Conservation (phyloP, 306 rosid species). For the Cucurbita moschata region DNA sequence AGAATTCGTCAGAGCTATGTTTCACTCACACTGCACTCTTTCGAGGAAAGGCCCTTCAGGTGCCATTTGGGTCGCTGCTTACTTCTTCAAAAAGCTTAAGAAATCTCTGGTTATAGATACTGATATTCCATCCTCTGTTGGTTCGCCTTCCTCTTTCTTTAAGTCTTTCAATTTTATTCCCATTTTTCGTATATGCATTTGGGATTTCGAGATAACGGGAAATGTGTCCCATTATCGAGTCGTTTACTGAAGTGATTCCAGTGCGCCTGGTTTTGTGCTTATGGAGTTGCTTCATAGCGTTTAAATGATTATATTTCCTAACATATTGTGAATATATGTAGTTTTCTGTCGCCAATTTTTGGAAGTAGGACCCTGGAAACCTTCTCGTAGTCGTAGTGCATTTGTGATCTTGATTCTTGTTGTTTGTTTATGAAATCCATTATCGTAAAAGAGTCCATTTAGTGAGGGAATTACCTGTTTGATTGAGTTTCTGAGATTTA, state of each 20-base stretch:
- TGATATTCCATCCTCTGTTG: slow-evolving; percentile 52
- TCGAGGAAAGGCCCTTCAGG: slow-evolving; percentile 30
- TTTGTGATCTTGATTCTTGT: neutral
- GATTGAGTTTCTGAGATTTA: neutral
- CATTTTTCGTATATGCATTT: neutral
- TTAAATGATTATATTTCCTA: neutral
- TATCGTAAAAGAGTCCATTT: neutral
- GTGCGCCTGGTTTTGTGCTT: neutral
- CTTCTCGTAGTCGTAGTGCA: neutral
- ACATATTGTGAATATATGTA: neutral
- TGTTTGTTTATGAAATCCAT: neutral
- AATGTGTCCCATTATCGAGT: neutral
- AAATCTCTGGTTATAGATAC: slow-evolving; percentile 40
- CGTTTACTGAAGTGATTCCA: neutral
- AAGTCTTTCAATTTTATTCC: neutral
- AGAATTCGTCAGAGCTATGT: slow-evolving; percentile 14
- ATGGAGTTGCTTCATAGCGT: neutral
- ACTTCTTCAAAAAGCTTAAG: slow-evolving; percentile 50
- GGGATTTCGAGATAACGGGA: neutral
- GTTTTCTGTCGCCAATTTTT: neutral
- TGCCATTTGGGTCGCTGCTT: slow-evolving; percentile 66
- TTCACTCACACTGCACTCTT: slow-evolving; percentile 25
- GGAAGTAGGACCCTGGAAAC: neutral
- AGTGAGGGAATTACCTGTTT: neutral
- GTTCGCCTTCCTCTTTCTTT: slow-evolving; percentile 25